Base-by-base conservation (phyloP, 1,139 yeast species). In the Taphrina flavorubra region DNA sequence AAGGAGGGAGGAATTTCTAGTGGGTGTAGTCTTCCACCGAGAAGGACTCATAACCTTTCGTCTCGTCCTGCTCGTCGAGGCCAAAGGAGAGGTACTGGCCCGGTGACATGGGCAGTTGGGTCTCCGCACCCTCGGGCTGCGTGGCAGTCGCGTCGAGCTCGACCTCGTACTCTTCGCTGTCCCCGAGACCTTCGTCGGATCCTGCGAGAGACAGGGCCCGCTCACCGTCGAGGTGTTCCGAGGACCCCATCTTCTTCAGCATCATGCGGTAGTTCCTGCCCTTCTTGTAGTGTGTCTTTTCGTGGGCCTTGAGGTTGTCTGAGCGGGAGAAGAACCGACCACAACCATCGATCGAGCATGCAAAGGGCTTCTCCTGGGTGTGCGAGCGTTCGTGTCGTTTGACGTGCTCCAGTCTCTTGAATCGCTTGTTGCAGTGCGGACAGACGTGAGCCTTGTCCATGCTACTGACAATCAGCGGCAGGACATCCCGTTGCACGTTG, bases 241-340 rank as follows among this genome's bases (percentile, higher is more conserved):
- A 14, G 20, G 51, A 16, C 8, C 61, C 55, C 51, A 57, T 25
- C 44, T 47, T 44, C 56, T 63, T 63, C 18, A 36, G 36, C 67
- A 63, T 63, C 67, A 55, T 55, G 47, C 59, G 18, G 58, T 56
- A 53, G 20, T 63, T 63, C 16, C 69, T 37, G 20, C 69, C 69
- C 51, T 39, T 47, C 46, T 62, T 61, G 53, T 47, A 51, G 77
- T 91, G 97, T 6, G 96, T 90, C 76, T 91, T 86, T 78, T 85
- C 89, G 76, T 92, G 97, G 77, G 92, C 97, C 88, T 89, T 89
- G 78, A 97, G 91, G 77, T 92, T 92, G 78, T 92, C 97, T 77
- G 91, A 97, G 75, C 97, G 84, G 60, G 97, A 92, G 77, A 92
- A 92, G 68, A 92, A 80, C 36, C 96, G 92, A 8, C 82, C 86